Evolutionary conservation across 371 early-diverging fungal genomes (phyloP).

Genomic region (Dichotomocladium elegans): DNA sequence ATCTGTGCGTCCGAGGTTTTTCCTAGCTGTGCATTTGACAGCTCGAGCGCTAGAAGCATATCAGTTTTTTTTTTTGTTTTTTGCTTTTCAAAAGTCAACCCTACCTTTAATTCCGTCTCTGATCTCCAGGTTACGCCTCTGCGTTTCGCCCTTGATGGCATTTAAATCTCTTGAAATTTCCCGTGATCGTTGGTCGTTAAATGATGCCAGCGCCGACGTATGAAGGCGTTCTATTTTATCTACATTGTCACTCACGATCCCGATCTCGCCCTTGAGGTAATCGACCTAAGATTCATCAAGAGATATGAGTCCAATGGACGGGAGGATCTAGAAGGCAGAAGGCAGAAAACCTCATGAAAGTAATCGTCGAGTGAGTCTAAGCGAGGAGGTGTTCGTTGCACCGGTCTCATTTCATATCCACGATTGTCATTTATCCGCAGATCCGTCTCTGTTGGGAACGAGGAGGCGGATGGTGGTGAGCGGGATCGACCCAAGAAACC

Average conservation of each 20-base stretch:
- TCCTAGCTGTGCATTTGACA: slow-evolving; percentile 14
- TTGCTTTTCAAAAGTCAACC: slow-evolving; percentile 2
- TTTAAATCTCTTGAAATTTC: slow-evolving; percentile 27
- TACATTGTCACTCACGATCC: slow-evolving; percentile 29
- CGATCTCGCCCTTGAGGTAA: slow-evolving; percentile 25
- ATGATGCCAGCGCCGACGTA: slow-evolving; percentile 27
- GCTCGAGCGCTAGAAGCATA: slow-evolving; percentile 17
- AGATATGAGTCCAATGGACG: slow-evolving; percentile 3
- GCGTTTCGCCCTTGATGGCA: slow-evolving; percentile 25
- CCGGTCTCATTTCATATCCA: slow-evolving; percentile 15
- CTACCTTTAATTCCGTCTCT: slow-evolving; percentile 33
- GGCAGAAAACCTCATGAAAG: slow-evolving; percentile 32
- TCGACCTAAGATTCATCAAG: slow-evolving; percentile 23
- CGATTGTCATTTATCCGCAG: neutral
- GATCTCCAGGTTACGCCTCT: slow-evolving; percentile 21
- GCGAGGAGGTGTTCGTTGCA: slow-evolving; percentile 14
- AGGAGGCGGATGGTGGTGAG: neutral
- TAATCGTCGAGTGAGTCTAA: slow-evolving; percentile 33
- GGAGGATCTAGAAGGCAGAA: slow-evolving; percentile 16
- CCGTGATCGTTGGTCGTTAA: slow-evolving; percentile 36
- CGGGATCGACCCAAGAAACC: neutral
- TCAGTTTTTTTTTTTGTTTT: slow-evolving; percentile 15
- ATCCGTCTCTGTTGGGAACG: neutral
- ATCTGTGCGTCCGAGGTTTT: slow-evolving; percentile 28
- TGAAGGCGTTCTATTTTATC: slow-evolving; percentile 35